These are phyloP conservation scores for Termitomyces titanicus DNA, from an alignment of 768 basidiomycete genomes.

Conservation along the genomic window DNA sequence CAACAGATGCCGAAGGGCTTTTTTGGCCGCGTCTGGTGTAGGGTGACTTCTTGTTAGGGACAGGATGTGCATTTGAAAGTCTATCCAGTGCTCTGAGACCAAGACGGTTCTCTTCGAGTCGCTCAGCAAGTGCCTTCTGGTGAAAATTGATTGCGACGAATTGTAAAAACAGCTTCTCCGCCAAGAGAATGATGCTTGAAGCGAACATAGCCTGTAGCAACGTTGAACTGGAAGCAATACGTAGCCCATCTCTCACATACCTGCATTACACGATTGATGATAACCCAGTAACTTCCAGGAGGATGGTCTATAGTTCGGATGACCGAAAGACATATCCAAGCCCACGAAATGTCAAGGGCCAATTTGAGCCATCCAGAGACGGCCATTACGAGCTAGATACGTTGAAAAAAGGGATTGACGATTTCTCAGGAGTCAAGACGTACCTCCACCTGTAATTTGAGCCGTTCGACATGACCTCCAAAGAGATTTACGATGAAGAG, in stretches of 20 bases:
- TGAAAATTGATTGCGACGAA: constrained; percentile 82
- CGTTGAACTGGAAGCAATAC: constrained; percentile 2
- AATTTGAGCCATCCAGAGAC: constrained; percentile 73
- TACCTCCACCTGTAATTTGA: constrained; percentile 71
- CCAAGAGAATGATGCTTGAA: constrained; percentile 37
- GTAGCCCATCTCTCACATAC: constrained; percentile 25
- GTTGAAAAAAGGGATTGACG: not conserved
- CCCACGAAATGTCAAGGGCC: constrained; percentile 60
- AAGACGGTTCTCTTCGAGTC: constrained; percentile 64
- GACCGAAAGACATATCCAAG: constrained; percentile 71
- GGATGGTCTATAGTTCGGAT: constrained; percentile 57
- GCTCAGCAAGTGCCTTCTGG: constrained; percentile 69
- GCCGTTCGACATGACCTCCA: constrained; percentile 59
- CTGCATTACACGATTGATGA: constrained; percentile 71
- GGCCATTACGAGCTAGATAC: constrained; percentile 55
- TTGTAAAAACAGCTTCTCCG: constrained; percentile 58
- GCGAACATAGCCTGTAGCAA: constrained; percentile 39
- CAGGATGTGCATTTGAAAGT: constrained; percentile 62
- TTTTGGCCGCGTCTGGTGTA: constrained; percentile 46
- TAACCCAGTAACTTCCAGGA: constrained; percentile 61
- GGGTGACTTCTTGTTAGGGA: constrained; percentile 31
- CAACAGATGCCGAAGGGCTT: constrained; percentile 32
- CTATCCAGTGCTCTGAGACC: constrained; percentile 69
- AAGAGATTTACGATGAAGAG: constrained; percentile 50
- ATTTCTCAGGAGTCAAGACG: constrained; percentile 6